Conservation (phyloP, 129 eudicot species). For the Erigeron canadensis region DNA sequence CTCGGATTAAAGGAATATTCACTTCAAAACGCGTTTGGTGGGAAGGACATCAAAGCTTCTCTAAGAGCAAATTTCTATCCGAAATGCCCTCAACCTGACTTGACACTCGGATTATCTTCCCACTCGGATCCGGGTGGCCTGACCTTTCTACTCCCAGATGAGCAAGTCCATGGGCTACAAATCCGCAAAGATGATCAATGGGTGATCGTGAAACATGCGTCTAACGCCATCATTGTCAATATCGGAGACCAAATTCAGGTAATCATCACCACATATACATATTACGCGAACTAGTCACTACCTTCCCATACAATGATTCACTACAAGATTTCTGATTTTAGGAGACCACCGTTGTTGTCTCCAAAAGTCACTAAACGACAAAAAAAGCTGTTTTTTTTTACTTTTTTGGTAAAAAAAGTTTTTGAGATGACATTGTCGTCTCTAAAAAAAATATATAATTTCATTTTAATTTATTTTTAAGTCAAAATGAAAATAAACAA, state of each 20-base stretch:
- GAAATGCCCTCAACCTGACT: slow-evolving; percentile 84
- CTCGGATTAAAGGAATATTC: slow-evolving; percentile 52
- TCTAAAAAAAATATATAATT: no score
- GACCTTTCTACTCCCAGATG: slow-evolving; percentile 71
- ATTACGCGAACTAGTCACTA: no score
- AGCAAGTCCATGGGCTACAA: slow-evolving; percentile 70
- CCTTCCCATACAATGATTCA: no score
- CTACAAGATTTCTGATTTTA: no score
- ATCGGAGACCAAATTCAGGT: slow-evolving; percentile 95
- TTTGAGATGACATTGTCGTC: no score
- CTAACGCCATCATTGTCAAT: slow-evolving; percentile 66
- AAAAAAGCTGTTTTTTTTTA: no score
- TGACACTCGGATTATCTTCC: slow-evolving; percentile 71
- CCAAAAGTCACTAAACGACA: no score
- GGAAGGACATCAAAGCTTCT: slow-evolving; percentile 65
- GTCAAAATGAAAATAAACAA: no score
- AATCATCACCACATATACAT: no score
- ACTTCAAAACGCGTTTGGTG: slow-evolving; percentile 73
- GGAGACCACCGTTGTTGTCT: no score
- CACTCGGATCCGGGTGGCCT: slow-evolving; percentile 96
- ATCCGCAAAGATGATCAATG: slow-evolving; percentile 50
- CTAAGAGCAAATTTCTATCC: slow-evolving; percentile 80
- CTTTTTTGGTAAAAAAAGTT: no score
- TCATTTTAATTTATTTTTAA: no score
- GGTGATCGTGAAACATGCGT: slow-evolving; percentile 69